Evolutionary conservation across 192 early-diverging fungal species (phyloP).

Genomic region (Entomortierella parvispora): DNA sequence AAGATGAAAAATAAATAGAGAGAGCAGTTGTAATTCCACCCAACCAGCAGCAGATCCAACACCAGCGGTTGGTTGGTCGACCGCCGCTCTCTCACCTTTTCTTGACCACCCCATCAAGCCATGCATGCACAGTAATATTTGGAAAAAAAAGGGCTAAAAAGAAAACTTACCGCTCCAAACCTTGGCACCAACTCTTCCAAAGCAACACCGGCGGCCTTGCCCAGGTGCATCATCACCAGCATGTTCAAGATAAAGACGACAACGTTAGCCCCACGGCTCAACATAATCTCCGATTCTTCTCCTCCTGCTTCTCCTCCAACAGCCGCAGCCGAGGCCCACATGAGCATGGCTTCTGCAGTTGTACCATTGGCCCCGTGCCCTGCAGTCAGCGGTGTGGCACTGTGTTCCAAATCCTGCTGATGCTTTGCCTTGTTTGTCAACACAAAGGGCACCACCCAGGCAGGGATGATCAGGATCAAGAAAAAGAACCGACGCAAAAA

Average conservation of each 20-base stretch:
- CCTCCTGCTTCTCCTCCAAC: neutral
- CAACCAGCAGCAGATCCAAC: too few species aligned
- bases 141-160: neutral
- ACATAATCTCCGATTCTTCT: neutral
- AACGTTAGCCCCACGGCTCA: conserved; percentile 17
- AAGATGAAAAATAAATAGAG: too few species aligned
- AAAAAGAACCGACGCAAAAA: conserved; percentile 45
- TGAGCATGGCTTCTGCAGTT: neutral
- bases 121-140: neutral
- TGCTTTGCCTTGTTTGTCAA: conserved; percentile 20
- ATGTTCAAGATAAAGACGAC: conserved; percentile 29
- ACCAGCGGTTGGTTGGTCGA: too few species aligned
- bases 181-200: conserved; percentile 34
- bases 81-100: too few species aligned
- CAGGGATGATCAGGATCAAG: conserved; percentile 34
- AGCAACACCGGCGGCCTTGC: conserved; percentile 31
- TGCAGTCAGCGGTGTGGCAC: too few species aligned
- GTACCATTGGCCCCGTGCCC: neutral
- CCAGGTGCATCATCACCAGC: conserved; percentile 38
- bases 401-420: neutral
- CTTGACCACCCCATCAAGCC: too few species aligned
- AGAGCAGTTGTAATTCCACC: too few species aligned
- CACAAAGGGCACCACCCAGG: conserved; percentile 37
- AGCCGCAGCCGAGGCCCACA: neutral
- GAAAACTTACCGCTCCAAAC: conserved; percentile 19